Conservation (phyloP, 257 asterid genomes). For the Plantago ovata region DNA sequence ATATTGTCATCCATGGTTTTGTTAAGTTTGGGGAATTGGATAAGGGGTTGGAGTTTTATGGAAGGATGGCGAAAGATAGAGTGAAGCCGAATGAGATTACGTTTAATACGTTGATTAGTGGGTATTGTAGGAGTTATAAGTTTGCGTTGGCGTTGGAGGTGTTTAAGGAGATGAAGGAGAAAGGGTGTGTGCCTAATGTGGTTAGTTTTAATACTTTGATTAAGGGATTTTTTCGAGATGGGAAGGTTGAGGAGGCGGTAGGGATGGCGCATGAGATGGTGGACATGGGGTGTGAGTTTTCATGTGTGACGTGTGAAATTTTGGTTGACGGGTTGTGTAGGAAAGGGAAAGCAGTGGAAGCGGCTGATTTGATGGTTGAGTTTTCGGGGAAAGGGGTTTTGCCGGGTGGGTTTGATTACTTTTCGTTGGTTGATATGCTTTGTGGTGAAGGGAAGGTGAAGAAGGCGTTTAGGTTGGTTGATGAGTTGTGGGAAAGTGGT, state of each 20-base stretch:
- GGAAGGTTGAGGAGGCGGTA: constrained; percentile 63
- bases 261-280: constrained; percentile 83
- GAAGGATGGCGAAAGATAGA: constrained; percentile 58
- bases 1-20: constrained; percentile 70
- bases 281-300: constrained; percentile 67
- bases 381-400: constrained; percentile 53
- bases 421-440: constrained; percentile 52
- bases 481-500: constrained; percentile 64
- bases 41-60: constrained; percentile 52
- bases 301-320: constrained; percentile 74
- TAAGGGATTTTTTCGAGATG: constrained; percentile 68
- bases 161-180: constrained; percentile 78
- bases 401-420: constrained; percentile 55
- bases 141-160: constrained; percentile 60
- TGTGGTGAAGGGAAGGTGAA: constrained; percentile 38
- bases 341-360: constrained; percentile 44
- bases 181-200: constrained; percentile 83
- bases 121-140: constrained; percentile 51
- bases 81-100: constrained; percentile 71
- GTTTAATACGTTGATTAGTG: constrained; percentile 74
- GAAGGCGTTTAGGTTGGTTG: constrained; percentile 50
- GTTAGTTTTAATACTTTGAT: constrained; percentile 87
- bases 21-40: constrained; percentile 51
- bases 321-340: constrained; percentile 67
- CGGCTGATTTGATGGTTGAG: constrained; percentile 55